Conservation (phyloP, 352 stramenopile genomes). For the Pythium aquatile region DNA sequence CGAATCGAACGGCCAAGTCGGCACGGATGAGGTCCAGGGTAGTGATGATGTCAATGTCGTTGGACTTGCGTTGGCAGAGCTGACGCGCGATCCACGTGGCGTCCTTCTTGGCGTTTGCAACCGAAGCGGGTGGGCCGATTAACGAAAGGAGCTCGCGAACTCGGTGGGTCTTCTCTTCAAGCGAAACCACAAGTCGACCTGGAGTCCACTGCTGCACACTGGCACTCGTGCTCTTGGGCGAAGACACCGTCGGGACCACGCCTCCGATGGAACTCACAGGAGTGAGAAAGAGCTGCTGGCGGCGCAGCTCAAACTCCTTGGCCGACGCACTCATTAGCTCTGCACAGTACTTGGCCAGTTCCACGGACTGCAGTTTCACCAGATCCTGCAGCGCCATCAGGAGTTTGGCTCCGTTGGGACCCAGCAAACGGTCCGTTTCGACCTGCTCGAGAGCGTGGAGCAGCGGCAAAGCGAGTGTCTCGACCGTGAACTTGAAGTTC, state of each 20-base stretch:
- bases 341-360: constrained; percentile 33
- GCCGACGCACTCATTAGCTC: constrained; percentile 41
- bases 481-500: constrained; percentile 64
- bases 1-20: constrained; percentile 72
- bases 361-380: constrained; percentile 31
- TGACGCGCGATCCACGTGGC: constrained; percentile 55
- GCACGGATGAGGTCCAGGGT: constrained; percentile 81
- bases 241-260: background rate
- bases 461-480: constrained; percentile 62
- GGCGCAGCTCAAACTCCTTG: constrained; percentile 53
- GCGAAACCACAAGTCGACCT: constrained; percentile 6
- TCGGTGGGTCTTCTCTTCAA: constrained; percentile 24
- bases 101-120: constrained; percentile 28
- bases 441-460: constrained; percentile 54
- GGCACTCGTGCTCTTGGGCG: constrained; percentile 8
- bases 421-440: constrained; percentile 41
- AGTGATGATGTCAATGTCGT: constrained; percentile 59
- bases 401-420: constrained; percentile 44
- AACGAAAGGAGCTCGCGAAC: constrained; percentile 19
- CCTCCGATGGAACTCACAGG: background rate
- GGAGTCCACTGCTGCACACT: constrained; percentile 6
- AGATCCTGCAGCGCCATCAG: constrained; percentile 46
- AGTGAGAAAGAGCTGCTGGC: constrained; percentile 44
- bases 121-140: constrained; percentile 22
- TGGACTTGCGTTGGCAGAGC: constrained; percentile 40